These are phyloP conservation scores for Penicillium fuscoglaucum DNA, from an alignment of 2,329 filamentous ascomycete species.

Conservation along the genomic window DNA sequence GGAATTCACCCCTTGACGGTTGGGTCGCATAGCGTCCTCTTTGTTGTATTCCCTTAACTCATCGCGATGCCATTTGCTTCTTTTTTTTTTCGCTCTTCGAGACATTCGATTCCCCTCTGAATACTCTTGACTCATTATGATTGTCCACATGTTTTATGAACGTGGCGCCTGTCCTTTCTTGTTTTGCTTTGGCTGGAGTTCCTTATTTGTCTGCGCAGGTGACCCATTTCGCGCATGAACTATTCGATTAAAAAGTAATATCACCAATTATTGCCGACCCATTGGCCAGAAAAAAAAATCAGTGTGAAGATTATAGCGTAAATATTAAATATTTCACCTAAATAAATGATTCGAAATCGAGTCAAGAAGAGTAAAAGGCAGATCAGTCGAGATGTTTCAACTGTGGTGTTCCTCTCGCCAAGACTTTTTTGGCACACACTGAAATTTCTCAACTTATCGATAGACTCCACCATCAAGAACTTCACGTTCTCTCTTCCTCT, in stretches of 20 bases:
- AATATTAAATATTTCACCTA: background rate
- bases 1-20: background rate
- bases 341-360: background rate
- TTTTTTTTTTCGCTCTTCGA: background rate
- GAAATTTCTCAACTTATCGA: slow-evolving; percentile 44
- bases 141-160: slow-evolving; percentile 22
- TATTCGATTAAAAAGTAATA: slow-evolving; percentile 13
- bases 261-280: slow-evolving; percentile 1
- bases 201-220: slow-evolving; percentile 8
- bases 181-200: slow-evolving; percentile 7
- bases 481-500: slow-evolving; percentile 21
- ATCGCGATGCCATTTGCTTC: slow-evolving; percentile 18
- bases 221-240: slow-evolving; percentile 1
- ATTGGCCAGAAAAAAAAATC: background rate
- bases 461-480: slow-evolving; percentile 39
- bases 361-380: background rate
- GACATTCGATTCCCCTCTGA: slow-evolving; percentile 19
- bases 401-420: slow-evolving; percentile 33
- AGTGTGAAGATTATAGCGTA: background rate
- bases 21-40: slow-evolving; percentile 13
- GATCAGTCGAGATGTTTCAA: slow-evolving; percentile 9
- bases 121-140: slow-evolving; percentile 14
- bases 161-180: slow-evolving; percentile 22
- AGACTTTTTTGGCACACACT: slow-evolving; percentile 45
- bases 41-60: slow-evolving; percentile 18